Conservation (phyloP, 352 stramenopile genomes). For the Pythium brachiatum region DNA sequence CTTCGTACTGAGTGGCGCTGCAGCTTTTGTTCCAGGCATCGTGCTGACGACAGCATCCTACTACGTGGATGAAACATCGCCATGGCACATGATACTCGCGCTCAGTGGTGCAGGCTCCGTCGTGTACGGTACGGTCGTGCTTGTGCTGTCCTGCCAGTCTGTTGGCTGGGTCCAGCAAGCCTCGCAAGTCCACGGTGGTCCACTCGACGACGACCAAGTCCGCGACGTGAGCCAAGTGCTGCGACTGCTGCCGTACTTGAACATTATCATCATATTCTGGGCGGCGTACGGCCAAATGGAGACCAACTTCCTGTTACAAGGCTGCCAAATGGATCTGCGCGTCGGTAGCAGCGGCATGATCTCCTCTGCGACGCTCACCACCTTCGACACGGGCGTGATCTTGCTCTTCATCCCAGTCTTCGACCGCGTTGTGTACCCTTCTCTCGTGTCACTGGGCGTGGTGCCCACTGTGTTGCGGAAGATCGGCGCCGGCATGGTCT, state of each 20-base stretch:
- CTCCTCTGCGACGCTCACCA: conserved; percentile 81
- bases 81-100: conserved; percentile 54
- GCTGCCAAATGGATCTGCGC: conserved; percentile 61
- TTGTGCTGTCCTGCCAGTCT: conserved; percentile 52
- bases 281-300: conserved; percentile 75
- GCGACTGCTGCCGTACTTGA: conserved; percentile 71
- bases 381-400: conserved; percentile 86
- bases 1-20: conserved; percentile 62
- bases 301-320: conserved; percentile 79
- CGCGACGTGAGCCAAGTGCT: conserved; percentile 68
- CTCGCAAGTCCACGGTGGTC: conserved; percentile 40
- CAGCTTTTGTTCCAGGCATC: conserved; percentile 69
- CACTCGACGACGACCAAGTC: conserved; percentile 45
- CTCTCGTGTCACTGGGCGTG: conserved; percentile 48
- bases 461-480: conserved; percentile 77
- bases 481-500: conserved; percentile 79
- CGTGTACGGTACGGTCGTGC: conserved; percentile 58
- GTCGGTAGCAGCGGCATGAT: conserved; percentile 40
- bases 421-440: conserved; percentile 76
- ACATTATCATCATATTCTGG: conserved; percentile 85
- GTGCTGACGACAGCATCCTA: conserved; percentile 73
- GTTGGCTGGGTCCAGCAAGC: conserved; percentile 59
- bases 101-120: conserved; percentile 47
- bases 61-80: conserved; percentile 52
- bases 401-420: conserved; percentile 89